These are phyloP conservation scores for Iberis pinnata DNA, from an alignment of 345 rosid genomes.

Conservation along the genomic window DNA sequence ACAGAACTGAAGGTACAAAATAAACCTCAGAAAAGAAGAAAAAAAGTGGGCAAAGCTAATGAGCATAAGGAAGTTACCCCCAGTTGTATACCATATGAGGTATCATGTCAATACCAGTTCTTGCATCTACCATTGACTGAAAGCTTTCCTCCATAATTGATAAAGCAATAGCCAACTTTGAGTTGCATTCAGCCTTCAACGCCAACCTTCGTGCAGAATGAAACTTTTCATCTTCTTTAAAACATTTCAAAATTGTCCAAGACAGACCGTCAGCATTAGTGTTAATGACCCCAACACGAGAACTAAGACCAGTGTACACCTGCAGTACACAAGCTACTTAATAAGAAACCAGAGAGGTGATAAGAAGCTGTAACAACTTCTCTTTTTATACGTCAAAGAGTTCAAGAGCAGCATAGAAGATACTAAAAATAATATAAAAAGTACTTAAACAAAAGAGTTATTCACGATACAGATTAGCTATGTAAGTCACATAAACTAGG, in stretches of 20 bases:
- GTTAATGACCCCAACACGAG: constrained; percentile 61
- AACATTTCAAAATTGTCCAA: constrained; percentile 76
- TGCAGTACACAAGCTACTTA: constrained; percentile 27
- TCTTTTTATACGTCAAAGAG: constrained; percentile 10
- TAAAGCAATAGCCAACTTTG: constrained; percentile 81
- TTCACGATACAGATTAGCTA: neutral
- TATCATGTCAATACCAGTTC: constrained; percentile 92
- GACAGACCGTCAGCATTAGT: constrained; percentile 52
- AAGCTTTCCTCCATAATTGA: constrained; percentile 94
- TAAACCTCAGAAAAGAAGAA: constrained; percentile 11
- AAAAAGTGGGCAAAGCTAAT: constrained; percentile 17
- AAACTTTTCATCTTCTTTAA: constrained; percentile 72
- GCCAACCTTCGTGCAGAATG: constrained; percentile 66
- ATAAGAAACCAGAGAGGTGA: constrained; percentile 7
- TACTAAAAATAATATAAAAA: neutral
- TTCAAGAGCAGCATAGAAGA: constrained; percentile 1
- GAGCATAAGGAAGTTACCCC: constrained; percentile 45
- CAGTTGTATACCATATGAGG: constrained; percentile 84
- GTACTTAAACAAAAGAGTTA: constrained; percentile 1
- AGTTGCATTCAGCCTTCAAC: constrained; percentile 89
- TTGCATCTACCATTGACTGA: constrained; percentile 86
- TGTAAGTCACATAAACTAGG: neutral
- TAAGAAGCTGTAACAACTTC: too few species aligned
- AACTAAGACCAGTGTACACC: constrained; percentile 63
- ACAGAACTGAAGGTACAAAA: constrained; percentile 3